A percentile compares a stretch with the other conserved stretches of the same genome.
phyloP scores from a whole-genome alignment of 179 eudicot species.

The Beta corolliflora region DNA sequence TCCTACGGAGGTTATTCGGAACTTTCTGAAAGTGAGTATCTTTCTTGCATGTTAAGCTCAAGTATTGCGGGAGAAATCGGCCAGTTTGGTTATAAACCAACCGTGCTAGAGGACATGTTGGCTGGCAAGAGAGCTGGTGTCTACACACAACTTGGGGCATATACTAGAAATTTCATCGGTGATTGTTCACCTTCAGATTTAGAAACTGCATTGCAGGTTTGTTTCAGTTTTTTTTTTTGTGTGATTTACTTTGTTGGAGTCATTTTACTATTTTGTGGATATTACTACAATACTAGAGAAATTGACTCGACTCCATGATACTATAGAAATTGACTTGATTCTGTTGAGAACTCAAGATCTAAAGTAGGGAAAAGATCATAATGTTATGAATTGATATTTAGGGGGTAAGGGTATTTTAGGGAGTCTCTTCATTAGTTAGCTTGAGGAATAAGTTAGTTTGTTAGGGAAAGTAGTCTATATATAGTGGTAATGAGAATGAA shows the following conservation, averaged over 20 bases:
- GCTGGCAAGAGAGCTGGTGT: slow-evolving; percentile 89
- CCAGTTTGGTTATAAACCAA: slow-evolving; percentile 81
- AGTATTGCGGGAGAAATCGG: slow-evolving; percentile 87
- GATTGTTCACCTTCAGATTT: slow-evolving; percentile 92
- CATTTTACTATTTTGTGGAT: not conserved
- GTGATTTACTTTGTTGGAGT: not conserved
- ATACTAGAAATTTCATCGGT: slow-evolving; percentile 73
- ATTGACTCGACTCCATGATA: not conserved
- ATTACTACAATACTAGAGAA: not conserved
- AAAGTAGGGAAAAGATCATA: not conserved
- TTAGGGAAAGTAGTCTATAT: too few relatives aligned
- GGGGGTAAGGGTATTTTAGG: too few relatives aligned
- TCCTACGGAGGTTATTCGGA: slow-evolving; percentile 84
- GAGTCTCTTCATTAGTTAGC: too few relatives aligned
- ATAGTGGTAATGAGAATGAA: too few relatives aligned
- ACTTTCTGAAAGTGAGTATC: slow-evolving; percentile 73
- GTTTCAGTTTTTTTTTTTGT: not conserved
- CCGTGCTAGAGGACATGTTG: slow-evolving; percentile 71
- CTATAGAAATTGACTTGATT: too few relatives aligned
- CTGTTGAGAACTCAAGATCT: not conserved
- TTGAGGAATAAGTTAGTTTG: too few relatives aligned
- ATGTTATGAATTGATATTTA: too few relatives aligned
- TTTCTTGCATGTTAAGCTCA: slow-evolving; percentile 71
- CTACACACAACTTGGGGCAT: slow-evolving; percentile 69
- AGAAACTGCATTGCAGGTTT: slow-evolving; percentile 92